These are phyloP conservation scores for Amyloporia xantha DNA, from an alignment of 768 basidiomycete genomes.

Conservation along the genomic window DNA sequence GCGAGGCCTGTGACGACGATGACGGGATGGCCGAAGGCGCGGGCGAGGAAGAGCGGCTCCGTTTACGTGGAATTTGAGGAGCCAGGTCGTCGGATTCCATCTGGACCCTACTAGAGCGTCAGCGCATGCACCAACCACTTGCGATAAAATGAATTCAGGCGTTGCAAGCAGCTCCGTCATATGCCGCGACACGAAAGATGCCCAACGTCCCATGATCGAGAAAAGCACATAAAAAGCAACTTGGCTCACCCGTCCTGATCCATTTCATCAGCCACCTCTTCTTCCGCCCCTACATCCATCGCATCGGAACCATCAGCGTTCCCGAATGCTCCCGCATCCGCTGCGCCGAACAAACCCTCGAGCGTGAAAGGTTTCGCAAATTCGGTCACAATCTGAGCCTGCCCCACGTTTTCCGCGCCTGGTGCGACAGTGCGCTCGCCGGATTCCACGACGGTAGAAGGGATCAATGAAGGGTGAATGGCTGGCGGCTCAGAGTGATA, in stretches of 20 bases:
- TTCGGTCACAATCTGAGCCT: constrained; percentile 66
- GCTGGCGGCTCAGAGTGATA: constrained; percentile 79
- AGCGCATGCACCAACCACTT: background rate
- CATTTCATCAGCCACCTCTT: constrained; percentile 28
- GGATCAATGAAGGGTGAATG: constrained; percentile 72
- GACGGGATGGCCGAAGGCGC: too few relatives aligned
- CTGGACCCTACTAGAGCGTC: constrained; percentile 11
- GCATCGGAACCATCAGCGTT: constrained; percentile 27
- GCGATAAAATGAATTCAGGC: too few relatives aligned
- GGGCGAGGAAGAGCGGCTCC: constrained; percentile 23
- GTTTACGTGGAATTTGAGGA: constrained; percentile 23
- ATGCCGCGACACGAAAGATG: too few relatives aligned
- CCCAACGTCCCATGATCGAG: background rate
- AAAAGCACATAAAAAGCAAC: background rate
- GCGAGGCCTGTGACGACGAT: background rate
- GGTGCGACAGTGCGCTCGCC: constrained; percentile 44
- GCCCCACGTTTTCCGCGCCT: constrained; percentile 75
- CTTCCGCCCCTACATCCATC: constrained; percentile 29
- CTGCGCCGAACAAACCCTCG: constrained; percentile 73
- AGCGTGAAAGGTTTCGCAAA: constrained; percentile 77
- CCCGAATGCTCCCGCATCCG: constrained; percentile 77
- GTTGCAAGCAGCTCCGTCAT: too few relatives aligned
- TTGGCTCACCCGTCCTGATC: constrained; percentile 32
- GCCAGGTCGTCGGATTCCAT: constrained; percentile 28
- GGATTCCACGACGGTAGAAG: constrained; percentile 36